phyloP scores from a whole-genome alignment of 2,329 filamentous ascomycete genomes.

The Neurospora sp. region DNA sequence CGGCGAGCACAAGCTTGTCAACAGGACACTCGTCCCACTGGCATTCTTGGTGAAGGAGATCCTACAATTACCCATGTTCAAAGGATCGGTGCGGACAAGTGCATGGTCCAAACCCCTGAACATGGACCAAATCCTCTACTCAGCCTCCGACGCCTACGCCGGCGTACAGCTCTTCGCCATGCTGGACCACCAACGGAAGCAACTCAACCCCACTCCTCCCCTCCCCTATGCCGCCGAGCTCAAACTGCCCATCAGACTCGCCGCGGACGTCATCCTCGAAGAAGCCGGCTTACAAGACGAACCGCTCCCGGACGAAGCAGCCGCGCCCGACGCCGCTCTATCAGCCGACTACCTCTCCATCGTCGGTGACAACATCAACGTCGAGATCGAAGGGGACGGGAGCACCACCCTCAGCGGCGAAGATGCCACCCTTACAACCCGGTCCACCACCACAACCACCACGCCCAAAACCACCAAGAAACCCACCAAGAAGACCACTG shows the following conservation, averaged over 20 bases:
- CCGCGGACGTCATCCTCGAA: constrained; percentile 29
- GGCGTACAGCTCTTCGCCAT: constrained; percentile 62
- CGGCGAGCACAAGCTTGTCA: constrained; percentile 45
- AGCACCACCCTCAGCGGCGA: not conserved
- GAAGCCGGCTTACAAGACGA: constrained; percentile 18
- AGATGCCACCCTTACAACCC: not conserved
- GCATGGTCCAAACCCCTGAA: constrained; percentile 62
- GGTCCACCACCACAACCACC: too few species aligned
- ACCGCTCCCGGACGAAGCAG: constrained; percentile 11
- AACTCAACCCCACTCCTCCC: constrained; percentile 60
- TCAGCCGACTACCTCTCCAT: constrained; percentile 12
- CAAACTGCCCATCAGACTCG: constrained; percentile 50
- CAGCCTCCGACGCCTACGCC: constrained; percentile 78
- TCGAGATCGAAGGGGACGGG: constrained; percentile 15
- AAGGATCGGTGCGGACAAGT: constrained; percentile 61
- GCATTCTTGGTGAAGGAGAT: constrained; percentile 61
- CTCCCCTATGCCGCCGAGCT: constrained; percentile 60
- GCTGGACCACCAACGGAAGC: constrained; percentile 58
- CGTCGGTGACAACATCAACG: constrained; percentile 16
- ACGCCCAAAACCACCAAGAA: constrained; percentile 3
- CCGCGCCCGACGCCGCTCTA: not conserved
- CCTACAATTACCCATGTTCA: constrained; percentile 65
- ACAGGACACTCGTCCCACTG: constrained; percentile 57
- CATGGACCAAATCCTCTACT: constrained; percentile 58
- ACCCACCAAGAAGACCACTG: constrained; percentile 1